These are phyloP conservation scores for Crithidia fasciculata DNA, from an alignment of 208 protist genomes.

Conservation along the genomic window DNA sequence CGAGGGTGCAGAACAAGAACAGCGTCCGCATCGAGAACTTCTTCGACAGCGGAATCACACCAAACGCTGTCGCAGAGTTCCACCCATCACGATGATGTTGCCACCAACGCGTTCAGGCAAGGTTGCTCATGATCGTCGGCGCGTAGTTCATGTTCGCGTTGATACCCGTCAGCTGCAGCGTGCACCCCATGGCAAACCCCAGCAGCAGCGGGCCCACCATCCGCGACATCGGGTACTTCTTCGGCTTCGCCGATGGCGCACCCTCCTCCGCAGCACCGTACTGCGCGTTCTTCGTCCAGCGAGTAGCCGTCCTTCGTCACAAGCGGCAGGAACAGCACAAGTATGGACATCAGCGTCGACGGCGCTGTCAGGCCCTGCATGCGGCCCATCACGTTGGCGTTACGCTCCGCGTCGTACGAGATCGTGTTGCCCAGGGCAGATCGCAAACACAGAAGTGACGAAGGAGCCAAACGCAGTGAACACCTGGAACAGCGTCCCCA, in stretches of 20 bases:
- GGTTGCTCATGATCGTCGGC: conserved; percentile 36
- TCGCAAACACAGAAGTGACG: conserved; percentile 32
- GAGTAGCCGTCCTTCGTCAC: conserved; percentile 11
- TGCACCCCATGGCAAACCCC: conserved; percentile 31
- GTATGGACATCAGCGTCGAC: conserved; percentile 5
- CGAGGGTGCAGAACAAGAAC: conserved; percentile 28
- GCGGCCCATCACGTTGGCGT: conserved; percentile 35
- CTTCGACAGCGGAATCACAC: conserved; percentile 39
- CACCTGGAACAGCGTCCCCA: conserved; percentile 51
- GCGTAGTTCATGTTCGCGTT: conserved; percentile 63
- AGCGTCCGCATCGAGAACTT: conserved; percentile 23
- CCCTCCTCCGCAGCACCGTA: not conserved
- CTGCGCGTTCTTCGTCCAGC: conserved; percentile 13
- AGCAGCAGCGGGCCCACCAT: conserved; percentile 26
- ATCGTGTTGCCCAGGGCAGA: conserved; percentile 30
- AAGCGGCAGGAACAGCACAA: conserved; percentile 20
- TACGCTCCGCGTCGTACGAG: conserved; percentile 19
- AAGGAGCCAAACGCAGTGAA: conserved; percentile 38
- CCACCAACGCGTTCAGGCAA: conserved; percentile 37
- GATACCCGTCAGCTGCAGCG: conserved; percentile 58
- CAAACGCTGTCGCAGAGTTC: conserved; percentile 44
- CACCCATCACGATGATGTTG: conserved; percentile 63
- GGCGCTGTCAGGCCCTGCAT: conserved; percentile 31
- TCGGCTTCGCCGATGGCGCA: not conserved
- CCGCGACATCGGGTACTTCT: not conserved